phyloP scores from a whole-genome alignment of 176 grass and related monocot genomes.

The Otatea glauca region DNA sequence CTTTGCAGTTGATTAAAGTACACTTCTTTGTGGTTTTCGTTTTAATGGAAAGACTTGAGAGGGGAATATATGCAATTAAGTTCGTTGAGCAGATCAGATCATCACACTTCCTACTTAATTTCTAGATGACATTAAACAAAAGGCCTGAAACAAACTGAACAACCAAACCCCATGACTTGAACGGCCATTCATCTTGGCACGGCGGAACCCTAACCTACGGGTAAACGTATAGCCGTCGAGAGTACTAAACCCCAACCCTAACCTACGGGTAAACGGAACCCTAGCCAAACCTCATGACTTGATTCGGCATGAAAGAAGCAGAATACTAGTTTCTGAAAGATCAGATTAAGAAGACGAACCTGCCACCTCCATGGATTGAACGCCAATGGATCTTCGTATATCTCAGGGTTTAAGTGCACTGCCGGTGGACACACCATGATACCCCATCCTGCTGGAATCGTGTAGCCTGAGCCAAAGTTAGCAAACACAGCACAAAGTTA shows the following conservation, averaged over 20 bases:
- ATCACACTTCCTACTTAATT: slow-evolving; percentile 5
- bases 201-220: slow-evolving; percentile 7
- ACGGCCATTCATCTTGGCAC: background rate
- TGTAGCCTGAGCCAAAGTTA: slow-evolving; percentile 59
- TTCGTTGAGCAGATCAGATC: slow-evolving; percentile 41
- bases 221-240: background rate
- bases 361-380: slow-evolving; percentile 90
- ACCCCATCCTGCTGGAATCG: slow-evolving; percentile 86
- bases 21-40: slow-evolving; percentile 26
- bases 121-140: slow-evolving; percentile 16
- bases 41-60: slow-evolving; percentile 8
- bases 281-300: no score
- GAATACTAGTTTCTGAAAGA: background rate
- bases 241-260: no score
- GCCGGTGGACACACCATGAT: slow-evolving; percentile 84
- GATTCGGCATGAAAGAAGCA: slow-evolving; percentile 13
- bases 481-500: slow-evolving; percentile 29
- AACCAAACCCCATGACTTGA: background rate
- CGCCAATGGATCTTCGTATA: slow-evolving; percentile 74
- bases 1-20: slow-evolving; percentile 40
- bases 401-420: slow-evolving; percentile 82
- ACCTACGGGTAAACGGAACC: no score
- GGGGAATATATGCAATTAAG: slow-evolving; percentile 35
- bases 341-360: slow-evolving; percentile 49
- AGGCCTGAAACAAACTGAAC: background rate